Base-by-base conservation (phyloP, 208 protist species). In the Spironucleus salmonicida region DNA sequence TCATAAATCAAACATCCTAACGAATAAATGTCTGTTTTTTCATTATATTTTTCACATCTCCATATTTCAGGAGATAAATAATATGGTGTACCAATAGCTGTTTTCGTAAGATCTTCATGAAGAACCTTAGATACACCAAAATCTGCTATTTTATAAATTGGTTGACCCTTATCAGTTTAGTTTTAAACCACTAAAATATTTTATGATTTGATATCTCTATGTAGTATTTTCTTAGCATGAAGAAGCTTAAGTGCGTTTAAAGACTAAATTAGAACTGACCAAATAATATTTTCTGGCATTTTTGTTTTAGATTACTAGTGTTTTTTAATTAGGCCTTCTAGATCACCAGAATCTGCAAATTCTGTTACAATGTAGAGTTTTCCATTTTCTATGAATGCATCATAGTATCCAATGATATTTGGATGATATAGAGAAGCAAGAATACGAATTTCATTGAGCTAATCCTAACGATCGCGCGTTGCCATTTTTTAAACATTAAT, bases 31-130 rank as follows among this genome's bases (percentile, higher is more conserved):
- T 87, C 85, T 30, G 74, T 80, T 77, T 87, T 84, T 27, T 2
- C 23, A 42, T 82, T 81, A 58, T 87, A 87, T 1, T 80, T 77
- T 15, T 62, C 38, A 19, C 78, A 75, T 32, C 59, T 64, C 75
- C 75, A 86, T n/a, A 88, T 81, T 57, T 88, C 85, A n/a, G 85
- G 85, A n/a, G 84, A 82, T 39, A 87, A 59, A 49, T 87, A 88
- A 38, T 83, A 85, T 34, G 84, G 84, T 11, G 85, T 87, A n/a
- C 84, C 84, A 39, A 88, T 81, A 29, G 80, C 69, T 1, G 84
- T 86, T 34, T 53, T 68, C 40, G 82, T 78, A 27, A 85, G 66
- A 0, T 26, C 32, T 0, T 39, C 26, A 39, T 84, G 83, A 0
- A 86, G 78, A 32, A 87, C 35, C 42, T 84, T 87, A 1, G 84